These are phyloP conservation scores for Exophiala sp. DNA, from an alignment of 2,329 filamentous ascomycete species.

Conservation along the genomic window DNA sequence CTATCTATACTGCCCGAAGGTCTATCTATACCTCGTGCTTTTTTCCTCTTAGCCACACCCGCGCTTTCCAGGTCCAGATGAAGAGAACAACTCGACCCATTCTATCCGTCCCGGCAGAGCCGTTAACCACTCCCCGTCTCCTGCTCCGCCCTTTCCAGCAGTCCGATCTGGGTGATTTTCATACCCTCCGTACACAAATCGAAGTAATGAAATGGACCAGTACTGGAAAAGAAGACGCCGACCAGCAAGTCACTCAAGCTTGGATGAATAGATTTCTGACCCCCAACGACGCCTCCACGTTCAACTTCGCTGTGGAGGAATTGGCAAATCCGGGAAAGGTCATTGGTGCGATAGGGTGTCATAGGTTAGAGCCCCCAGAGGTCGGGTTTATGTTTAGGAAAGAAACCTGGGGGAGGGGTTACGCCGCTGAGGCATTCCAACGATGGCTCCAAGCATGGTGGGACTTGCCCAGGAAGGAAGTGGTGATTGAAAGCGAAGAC, in stretches of 20 bases:
- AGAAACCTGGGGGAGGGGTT: conserved; percentile 52
- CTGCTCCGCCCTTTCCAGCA: conserved; percentile 48
- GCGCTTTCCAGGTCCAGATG: conserved; percentile 23
- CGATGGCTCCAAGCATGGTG: conserved; percentile 47
- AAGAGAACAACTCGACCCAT: conserved; percentile 48
- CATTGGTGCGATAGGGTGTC: conserved; percentile 47
- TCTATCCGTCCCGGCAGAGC: conserved; percentile 32
- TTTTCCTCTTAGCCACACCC: neutral
- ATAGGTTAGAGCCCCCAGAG: conserved; percentile 43
- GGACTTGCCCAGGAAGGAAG: conserved; percentile 44
- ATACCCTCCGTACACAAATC: conserved; percentile 51
- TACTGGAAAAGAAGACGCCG: conserved; percentile 40
- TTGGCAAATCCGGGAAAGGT: conserved; percentile 14
- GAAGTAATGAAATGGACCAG: conserved; percentile 59
- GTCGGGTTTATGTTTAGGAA: conserved; percentile 54
- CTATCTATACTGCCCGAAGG: no score
- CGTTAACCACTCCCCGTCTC: conserved; percentile 50
- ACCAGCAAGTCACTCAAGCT: conserved; percentile 41
- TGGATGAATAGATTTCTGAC: conserved; percentile 43
- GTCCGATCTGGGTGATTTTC: conserved; percentile 48
- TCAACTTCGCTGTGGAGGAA: conserved; percentile 46
- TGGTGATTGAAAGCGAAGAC: conserved; percentile 30
- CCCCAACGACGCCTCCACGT: conserved; percentile 47
- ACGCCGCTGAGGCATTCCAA: conserved; percentile 52
- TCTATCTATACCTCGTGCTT: neutral